phyloP scores from a whole-genome alignment of 2,329 filamentous ascomycete genomes.

The Colletotrichum acutatum region DNA sequence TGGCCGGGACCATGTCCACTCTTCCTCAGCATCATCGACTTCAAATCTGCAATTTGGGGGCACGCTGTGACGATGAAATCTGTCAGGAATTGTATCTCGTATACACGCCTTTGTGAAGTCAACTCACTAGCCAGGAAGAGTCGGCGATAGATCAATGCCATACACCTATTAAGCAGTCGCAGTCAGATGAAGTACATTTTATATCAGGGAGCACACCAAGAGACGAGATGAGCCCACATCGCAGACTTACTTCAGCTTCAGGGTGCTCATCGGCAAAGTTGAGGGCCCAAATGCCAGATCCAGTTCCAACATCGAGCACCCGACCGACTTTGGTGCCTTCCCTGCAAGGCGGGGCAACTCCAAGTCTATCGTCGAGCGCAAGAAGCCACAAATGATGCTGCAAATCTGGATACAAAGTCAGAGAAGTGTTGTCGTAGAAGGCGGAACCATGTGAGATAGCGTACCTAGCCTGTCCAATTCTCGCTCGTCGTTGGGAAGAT shows the following conservation, averaged over 20 bases:
- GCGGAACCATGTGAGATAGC: background rate
- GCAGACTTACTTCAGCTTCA: slow-evolving; percentile 37
- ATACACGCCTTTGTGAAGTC: slow-evolving; percentile 40
- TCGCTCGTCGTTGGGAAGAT: background rate
- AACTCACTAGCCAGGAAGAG: background rate
- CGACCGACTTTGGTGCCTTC: background rate
- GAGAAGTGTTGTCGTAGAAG: fast-evolving
- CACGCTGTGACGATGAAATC: slow-evolving; percentile 39
- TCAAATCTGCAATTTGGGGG: slow-evolving; percentile 58
- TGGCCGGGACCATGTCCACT: slow-evolving; percentile 48
- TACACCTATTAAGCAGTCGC: slow-evolving; percentile 38
- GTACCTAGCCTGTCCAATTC: background rate
- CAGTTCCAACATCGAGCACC: slow-evolving; percentile 58
- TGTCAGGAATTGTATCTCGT: slow-evolving; percentile 39
- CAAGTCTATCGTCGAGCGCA: background rate
- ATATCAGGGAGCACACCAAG: too few relatives aligned
- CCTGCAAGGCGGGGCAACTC: background rate
- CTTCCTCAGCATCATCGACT: slow-evolving; percentile 53
- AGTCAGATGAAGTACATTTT: too few relatives aligned
- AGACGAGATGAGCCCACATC: too few relatives aligned
- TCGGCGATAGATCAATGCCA: slow-evolving; percentile 35
- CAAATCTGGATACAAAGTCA: background rate
- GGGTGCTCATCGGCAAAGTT: slow-evolving; percentile 52
- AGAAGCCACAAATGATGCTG: background rate
- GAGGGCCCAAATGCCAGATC: slow-evolving; percentile 57